Evolutionary conservation across 805 yeast genomes (phyloP), one percentile per base, ranked within the genome.

Genomic region (Cyberlindnera xishuangbannaensis): DNA sequence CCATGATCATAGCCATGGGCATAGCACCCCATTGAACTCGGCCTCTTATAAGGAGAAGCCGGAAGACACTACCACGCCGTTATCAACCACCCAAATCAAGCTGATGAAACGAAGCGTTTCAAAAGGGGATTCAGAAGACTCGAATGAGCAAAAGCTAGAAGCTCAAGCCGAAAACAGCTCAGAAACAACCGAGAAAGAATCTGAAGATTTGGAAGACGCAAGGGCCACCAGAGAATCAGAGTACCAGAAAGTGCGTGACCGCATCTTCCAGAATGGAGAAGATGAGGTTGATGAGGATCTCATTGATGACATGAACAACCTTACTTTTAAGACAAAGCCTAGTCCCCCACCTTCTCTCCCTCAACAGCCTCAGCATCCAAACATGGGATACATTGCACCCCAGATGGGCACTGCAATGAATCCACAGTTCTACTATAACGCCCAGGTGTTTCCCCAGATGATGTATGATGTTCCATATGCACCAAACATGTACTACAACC

Each of bases 161-260:
- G 25, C 8, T n/a, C n/a, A n/a, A n/a, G n/a, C n/a, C n/a, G n/a
- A n/a, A n/a, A n/a, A n/a, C n/a, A n/a, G n/a, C n/a, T n/a, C n/a
- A n/a, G 28, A 26, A 10, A 6, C 28, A 2, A 21, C 15, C 13
- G 26, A 24, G 9, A 15, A 30, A n/a, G 15, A 32, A 26, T 12
- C 43, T 1, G 31, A 17, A 10, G 43, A 44, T 11, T 43, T 62
- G 7, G 67, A 61, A 33, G 43, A 47, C 6, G 64, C 59, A 26
- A 48, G 65, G 21, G 56, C 65, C 7, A 53, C 64, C 4, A 64
- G 64, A 38, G 74, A 69, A 43, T 64, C 60, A 25, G 45, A 58
- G 22, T 72, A 72, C 43, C 61, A 58, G 39, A 52, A 53, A 31
- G 58, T 59, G 3, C 57, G 70, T 37, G 59, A 67, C 36, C 47